Evolutionary conservation across 805 yeast genomes (phyloP).

Genomic region (Spathaspora boniae): DNA sequence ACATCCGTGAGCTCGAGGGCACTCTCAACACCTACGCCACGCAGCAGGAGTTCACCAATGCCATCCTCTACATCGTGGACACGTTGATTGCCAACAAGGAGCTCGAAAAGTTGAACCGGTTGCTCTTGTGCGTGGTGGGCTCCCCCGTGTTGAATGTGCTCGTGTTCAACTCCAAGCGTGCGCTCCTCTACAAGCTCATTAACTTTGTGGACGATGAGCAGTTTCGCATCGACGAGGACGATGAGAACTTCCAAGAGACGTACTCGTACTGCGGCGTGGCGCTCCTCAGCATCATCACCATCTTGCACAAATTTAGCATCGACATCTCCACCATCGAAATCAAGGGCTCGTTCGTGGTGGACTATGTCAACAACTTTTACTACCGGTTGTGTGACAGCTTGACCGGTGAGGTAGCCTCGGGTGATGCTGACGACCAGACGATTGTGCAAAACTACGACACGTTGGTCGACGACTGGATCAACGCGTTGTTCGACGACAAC

Average conservation of each 20-base stretch:
- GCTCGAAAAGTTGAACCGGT: slow-evolving; percentile 35
- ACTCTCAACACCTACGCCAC: slow-evolving; percentile 18
- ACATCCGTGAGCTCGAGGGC: slow-evolving; percentile 18
- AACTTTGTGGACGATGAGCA: slow-evolving; percentile 47
- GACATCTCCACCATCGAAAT: slow-evolving; percentile 22
- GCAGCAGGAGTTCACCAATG: slow-evolving; percentile 23
- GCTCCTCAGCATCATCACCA: slow-evolving; percentile 34
- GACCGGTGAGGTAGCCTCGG: slow-evolving; percentile 14
- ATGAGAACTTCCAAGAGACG: slow-evolving; percentile 58
- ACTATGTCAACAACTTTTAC: slow-evolving; percentile 31
- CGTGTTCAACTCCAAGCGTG: slow-evolving; percentile 35
- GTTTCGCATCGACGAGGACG: slow-evolving; percentile 47
- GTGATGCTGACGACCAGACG: slow-evolving; percentile 26
- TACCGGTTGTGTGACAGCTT: slow-evolving; percentile 29
- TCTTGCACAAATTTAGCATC: slow-evolving; percentile 23
- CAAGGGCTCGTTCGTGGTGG: slow-evolving; percentile 28
- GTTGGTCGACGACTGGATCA: slow-evolving; percentile 62
- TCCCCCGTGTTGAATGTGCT: slow-evolving; percentile 38
- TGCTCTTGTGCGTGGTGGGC: slow-evolving; percentile 49
- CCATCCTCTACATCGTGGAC: slow-evolving; percentile 19
- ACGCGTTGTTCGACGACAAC: slow-evolving; percentile 66
- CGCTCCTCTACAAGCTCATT: slow-evolving; percentile 42
- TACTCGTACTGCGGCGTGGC: slow-evolving; percentile 68
- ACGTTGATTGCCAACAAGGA: slow-evolving; percentile 23
- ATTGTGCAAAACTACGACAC: slow-evolving; percentile 31